Conservation (phyloP, 805 yeast species). For the Metschnikowia orientalis region DNA sequence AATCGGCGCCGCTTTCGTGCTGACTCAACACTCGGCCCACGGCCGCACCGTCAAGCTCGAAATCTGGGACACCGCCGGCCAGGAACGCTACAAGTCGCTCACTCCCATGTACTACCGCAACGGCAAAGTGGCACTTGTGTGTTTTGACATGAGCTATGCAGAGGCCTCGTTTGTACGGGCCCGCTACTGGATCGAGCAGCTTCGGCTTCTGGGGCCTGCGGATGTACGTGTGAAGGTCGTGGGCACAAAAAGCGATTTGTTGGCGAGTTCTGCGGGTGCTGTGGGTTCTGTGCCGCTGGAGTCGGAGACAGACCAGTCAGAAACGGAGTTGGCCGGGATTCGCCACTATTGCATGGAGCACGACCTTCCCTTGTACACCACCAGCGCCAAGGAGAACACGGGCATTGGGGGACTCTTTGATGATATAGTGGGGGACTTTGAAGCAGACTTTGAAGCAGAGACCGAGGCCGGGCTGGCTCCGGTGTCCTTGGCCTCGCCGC, state of each 20-base stretch:
- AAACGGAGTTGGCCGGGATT: constrained; percentile 9
- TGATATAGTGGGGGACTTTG: constrained; percentile 27
- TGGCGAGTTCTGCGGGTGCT: constrained; percentile 21
- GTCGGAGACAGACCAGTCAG: too few relatives aligned
- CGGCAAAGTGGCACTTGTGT: constrained; percentile 65
- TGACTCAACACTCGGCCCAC: constrained; percentile 50
- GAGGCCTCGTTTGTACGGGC: constrained; percentile 59
- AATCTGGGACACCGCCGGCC: constrained; percentile 97
- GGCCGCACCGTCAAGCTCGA: constrained; percentile 53
- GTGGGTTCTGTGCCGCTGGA: constrained; percentile 1
- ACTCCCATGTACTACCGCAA: constrained; percentile 46
- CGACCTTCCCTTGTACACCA: constrained; percentile 27
- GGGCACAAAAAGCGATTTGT: constrained; percentile 80
- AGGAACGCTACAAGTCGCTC: constrained; percentile 41
- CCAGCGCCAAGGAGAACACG: constrained; percentile 70
- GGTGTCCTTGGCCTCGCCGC: too few relatives aligned
- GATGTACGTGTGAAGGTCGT: constrained; percentile 47
- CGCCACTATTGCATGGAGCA: constrained; percentile 18
- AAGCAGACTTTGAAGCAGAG: constrained; percentile 27
- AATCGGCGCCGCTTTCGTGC: constrained; percentile 97
- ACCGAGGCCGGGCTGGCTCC: too few relatives aligned
- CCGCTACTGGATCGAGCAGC: constrained; percentile 85
- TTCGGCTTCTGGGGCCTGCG: constrained; percentile 28
- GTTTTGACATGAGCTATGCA: constrained; percentile 68
- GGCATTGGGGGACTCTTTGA: constrained; percentile 46